These are phyloP conservation scores for Rhodotorula mucilaginosa DNA, from an alignment of 1,284 basidiomycete genomes.

Conservation along the genomic window DNA sequence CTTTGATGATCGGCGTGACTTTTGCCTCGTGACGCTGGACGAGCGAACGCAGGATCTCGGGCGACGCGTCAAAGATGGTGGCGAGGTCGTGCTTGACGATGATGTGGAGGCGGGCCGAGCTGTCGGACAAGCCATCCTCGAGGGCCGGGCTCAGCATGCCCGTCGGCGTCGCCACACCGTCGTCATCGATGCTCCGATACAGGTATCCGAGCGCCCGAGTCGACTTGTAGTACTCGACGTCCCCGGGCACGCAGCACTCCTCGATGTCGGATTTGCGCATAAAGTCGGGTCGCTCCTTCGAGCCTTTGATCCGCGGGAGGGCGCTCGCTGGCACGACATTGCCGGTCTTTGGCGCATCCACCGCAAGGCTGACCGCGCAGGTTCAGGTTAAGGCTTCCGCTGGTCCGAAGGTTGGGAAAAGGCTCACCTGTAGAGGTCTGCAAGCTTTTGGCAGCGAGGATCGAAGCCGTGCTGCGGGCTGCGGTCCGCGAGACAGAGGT, in stretches of 20 bases:
- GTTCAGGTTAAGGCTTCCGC: background rate
- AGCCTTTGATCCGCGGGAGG: conserved; percentile 16
- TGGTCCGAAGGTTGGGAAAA: too few species aligned
- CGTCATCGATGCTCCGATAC: conserved; percentile 33
- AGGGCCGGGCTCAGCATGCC: background rate
- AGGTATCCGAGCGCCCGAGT: conserved; percentile 35
- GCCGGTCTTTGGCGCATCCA: conserved; percentile 46
- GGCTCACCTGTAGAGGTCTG: conserved; percentile 59
- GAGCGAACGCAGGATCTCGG: background rate
- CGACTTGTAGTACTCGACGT: conserved; percentile 32
- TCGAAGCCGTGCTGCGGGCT: conserved; percentile 59
- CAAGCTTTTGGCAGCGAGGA: conserved; percentile 60
- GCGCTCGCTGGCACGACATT: conserved; percentile 16
- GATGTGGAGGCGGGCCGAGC: background rate
- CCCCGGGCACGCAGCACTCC: background rate
- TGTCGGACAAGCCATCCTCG: background rate
- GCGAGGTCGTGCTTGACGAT: conserved; percentile 5
- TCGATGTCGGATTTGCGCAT: conserved; percentile 14
- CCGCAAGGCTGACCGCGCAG: conserved; percentile 51
- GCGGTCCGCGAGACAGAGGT: conserved; percentile 70
- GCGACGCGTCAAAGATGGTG: conserved; percentile 4
- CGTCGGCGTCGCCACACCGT: conserved; percentile 18
- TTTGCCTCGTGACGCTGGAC: too few species aligned
- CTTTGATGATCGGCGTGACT: background rate
- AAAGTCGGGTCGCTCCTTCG: conserved; percentile 35